Base-by-base conservation (phyloP, 2,329 filamentous ascomycete genomes). In the Pseudogymnoascus sp. region DNA sequence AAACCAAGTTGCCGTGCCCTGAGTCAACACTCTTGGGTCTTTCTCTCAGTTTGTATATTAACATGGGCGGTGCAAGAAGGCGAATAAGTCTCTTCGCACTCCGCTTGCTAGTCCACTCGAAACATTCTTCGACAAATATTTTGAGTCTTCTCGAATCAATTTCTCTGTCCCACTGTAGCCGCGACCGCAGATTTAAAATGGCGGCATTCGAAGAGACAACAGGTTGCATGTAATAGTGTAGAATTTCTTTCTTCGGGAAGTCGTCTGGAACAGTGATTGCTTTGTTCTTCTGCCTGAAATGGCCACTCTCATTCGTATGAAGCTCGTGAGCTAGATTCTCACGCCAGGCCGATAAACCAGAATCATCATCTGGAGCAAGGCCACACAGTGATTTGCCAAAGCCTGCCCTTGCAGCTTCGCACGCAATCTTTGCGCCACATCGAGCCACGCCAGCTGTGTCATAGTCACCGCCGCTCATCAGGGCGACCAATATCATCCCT, bases 381-480 rank as follows among this genome's bases (percentile, higher is more conserved):
- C 75, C 78, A 70, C 89, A 93, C 3, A 97, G 75, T 36, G 87
- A 83, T 62, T 80, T 82, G 1, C 93, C 94, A 72, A 93, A 97
- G 0, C 92, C 91, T 59, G 91, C 94, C 68, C 84, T 84, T 35
- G 92, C 92, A 60, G 94, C 95, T 71, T 97, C 91, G 66, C 89
- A 94, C 0, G 94, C 93, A 9, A 92, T 79, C 70, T 93, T 96
- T 57, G 91, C 84, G 1, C 94, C 94, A 67, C 92, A 96, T 3
- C 90, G 89, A 0, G 89, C 86, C 14, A 99, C 87, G 0, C 94
- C 94, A 61, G 91, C 89, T 0, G 92, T 90, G 0, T 93, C 79
- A 68, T 99, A 99, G 73, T 99, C 94, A 6, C 94, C 94, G 6
- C 94, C 94, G 67, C 92, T 97, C 82, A 99, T 91, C 64, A 99